A percentile compares a stretch with the other conserved stretches of the same genome.
Conservation (phyloP, 1,284 basidiomycete genomes). For the Rhodotorula sp. region DNA sequence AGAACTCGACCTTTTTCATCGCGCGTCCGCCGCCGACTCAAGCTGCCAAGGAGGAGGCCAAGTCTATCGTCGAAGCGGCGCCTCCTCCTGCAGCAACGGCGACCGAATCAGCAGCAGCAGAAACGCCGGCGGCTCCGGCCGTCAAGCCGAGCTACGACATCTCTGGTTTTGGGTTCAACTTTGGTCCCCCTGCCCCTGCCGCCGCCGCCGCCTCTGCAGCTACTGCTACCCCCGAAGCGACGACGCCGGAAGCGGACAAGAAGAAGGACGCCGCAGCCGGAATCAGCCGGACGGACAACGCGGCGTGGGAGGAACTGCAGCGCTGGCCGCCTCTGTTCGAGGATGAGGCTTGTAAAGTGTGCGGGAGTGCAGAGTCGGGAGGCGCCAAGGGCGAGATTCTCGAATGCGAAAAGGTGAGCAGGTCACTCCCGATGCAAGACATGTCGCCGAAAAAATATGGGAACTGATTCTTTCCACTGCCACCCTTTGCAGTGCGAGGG, state of each 20-base stretch:
- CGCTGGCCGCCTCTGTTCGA: conserved; percentile 71
- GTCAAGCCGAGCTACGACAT: conserved; percentile 30
- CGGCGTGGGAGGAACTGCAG: conserved; percentile 57
- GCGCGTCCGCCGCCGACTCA: conserved; percentile 47
- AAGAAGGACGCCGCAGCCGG: conserved; percentile 7
- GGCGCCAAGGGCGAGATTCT: conserved; percentile 66
- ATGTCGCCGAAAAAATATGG: no score
- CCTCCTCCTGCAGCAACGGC: background rate
- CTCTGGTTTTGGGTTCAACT: conserved; percentile 38
- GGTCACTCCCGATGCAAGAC: background rate
- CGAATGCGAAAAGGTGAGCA: conserved; percentile 78
- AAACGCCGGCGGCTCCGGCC: conserved; percentile 59
- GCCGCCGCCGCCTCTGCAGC: background rate
- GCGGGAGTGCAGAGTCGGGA: conserved; percentile 57
- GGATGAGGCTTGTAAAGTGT: conserved; percentile 68
- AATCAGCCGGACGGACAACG: conserved; percentile 22
- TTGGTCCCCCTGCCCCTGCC: conserved; percentile 13
- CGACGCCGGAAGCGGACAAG: background rate
- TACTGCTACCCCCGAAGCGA: background rate
- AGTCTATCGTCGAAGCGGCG: conserved; percentile 7
- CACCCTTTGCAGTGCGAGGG: conserved; percentile 73
- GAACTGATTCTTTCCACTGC: background rate
- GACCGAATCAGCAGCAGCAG: conserved; percentile 50
- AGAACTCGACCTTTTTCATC: conserved; percentile 79
- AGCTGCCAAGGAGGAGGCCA: conserved; percentile 20